Evolutionary conservation across 768 basidiomycete genomes (phyloP), one percentile per base, ranked within the genome.

Genomic region (Tricholoma bakamatsutake): DNA sequence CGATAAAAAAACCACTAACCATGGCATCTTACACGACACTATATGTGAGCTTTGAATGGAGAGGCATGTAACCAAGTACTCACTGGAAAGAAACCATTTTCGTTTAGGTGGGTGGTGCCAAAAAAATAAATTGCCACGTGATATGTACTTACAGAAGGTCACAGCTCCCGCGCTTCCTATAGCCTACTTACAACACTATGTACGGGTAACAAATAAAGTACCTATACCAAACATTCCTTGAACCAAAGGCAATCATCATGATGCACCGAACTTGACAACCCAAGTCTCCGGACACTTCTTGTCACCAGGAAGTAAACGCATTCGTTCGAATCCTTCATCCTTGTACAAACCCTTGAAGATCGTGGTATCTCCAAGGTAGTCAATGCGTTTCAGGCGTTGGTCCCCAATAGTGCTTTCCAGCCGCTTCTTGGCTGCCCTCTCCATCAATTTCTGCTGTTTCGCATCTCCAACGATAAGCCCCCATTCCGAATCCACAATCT

Each of bases 71-170:
- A 4, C 4, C 9, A 27, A 46, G 10, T 27, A 74, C 84, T 67
- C 59, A 88, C 85, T 83, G 83, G 62, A 88, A 89, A 10, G 87
- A 88, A 13, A 88, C 87, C 87, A 89, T 87, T 52, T 55, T 57
- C 31, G 34, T 45, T 45, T 53, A 30, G 27, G 43, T 24, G 40
- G 42, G 12, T 17, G 48, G 37, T 28, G 27, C 9, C 54, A 9
- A 34, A 39, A 52, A 48, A 35, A 57, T 53, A 57, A 48, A 18
- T 42, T 42, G 18, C 15, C 57, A 57, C 57, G 57, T 57, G 52
- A 27, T 40, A 11, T 2, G 12, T 15, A 12, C 15, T 17, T 17
- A n/a, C n/a, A n/a, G n/a, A n/a, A n/a, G n/a, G n/a, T n/a, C n/a
- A n/a, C n/a, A n/a, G n/a, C n/a, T n/a, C n/a, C n/a, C n/a, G n/a